Evolutionary conservation across 768 basidiomycete species (phyloP).

Genomic region (Trametes meyenii): DNA sequence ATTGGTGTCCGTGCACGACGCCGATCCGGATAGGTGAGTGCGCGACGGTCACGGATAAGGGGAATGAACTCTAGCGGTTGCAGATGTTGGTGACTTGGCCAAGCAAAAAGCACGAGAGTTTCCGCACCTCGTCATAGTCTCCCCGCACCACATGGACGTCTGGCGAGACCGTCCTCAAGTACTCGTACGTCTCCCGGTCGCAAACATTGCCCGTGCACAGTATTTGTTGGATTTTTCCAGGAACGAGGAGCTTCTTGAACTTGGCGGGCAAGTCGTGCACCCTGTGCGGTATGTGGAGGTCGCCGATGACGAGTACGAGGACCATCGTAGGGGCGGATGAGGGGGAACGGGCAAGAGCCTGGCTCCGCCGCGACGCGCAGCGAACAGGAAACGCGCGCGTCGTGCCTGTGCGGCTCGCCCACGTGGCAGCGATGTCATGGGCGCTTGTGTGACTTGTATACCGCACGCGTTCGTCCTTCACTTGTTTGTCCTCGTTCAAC

Average conservation of each 20-base stretch:
- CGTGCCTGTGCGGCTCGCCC: neutral
- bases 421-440: constrained; percentile 24
- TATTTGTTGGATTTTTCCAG: constrained; percentile 97
- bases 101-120: neutral
- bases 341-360: neutral
- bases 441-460: constrained; percentile 14
- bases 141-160: constrained; percentile 92
- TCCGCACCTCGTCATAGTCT: constrained; percentile 90
- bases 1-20: constrained; percentile 92
- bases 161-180: constrained; percentile 89
- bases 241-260: constrained; percentile 91
- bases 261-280: constrained; percentile 90
- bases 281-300: constrained; percentile 93
- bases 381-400: neutral
- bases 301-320: constrained; percentile 91
- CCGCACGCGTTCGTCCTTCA: constrained; percentile 12
- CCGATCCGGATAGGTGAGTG: constrained; percentile 91
- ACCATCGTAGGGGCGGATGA: constrained; percentile 56
- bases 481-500: constrained; percentile 14
- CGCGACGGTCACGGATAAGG: constrained; percentile 75
- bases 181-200: constrained; percentile 97
- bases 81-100: constrained; percentile 1
- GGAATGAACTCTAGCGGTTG: constrained; percentile 65
- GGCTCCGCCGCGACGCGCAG: neutral
- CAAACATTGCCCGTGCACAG: constrained; percentile 97